These are phyloP conservation scores for Neofusicoccum umdonicola DNA, from an alignment of 2,329 filamentous ascomycete species.

Conservation along the genomic window DNA sequence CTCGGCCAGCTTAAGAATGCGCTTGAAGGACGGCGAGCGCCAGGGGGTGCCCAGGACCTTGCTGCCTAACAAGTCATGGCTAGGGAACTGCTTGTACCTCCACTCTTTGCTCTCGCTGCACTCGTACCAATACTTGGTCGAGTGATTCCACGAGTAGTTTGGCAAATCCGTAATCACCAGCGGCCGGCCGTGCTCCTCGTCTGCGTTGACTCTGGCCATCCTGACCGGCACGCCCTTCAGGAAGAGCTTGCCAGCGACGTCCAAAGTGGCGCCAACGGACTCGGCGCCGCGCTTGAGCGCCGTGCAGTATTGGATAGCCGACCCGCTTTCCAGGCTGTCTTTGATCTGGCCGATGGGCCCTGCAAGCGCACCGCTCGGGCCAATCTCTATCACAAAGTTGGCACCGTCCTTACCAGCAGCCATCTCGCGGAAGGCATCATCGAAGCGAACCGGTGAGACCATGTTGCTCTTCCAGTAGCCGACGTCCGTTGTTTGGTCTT, in stretches of 20 bases:
- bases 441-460: slow-evolving; percentile 18
- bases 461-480: slow-evolving; percentile 18
- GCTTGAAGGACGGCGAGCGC: slow-evolving; percentile 42
- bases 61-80: slow-evolving; percentile 26
- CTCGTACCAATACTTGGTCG: slow-evolving; percentile 27
- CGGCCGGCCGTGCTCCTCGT: not conserved
- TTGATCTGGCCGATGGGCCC: slow-evolving; percentile 21
- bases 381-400: slow-evolving; percentile 23
- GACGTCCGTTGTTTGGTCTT: not conserved
- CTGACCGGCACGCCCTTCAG: not conserved
- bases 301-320: slow-evolving; percentile 16
- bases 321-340: not conserved
- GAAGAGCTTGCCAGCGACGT: slow-evolving; percentile 8
- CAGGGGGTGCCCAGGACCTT: slow-evolving; percentile 30
- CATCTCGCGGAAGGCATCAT: slow-evolving; percentile 19
- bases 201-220: slow-evolving; percentile 1
- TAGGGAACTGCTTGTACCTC: slow-evolving; percentile 17
- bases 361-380: slow-evolving; percentile 22
- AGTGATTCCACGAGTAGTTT: slow-evolving; percentile 29
- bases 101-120: slow-evolving; percentile 22
- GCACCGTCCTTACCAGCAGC: slow-evolving; percentile 17
- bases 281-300: slow-evolving; percentile 12
- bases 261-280: not conserved
- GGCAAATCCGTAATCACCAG: slow-evolving; percentile 26
- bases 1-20: slow-evolving; percentile 39